Evolutionary conservation across 352 stramenopile species (phyloP), one percentile per base, ranked within the genome.

Genomic region (Chrysophaeum taylorii): DNA sequence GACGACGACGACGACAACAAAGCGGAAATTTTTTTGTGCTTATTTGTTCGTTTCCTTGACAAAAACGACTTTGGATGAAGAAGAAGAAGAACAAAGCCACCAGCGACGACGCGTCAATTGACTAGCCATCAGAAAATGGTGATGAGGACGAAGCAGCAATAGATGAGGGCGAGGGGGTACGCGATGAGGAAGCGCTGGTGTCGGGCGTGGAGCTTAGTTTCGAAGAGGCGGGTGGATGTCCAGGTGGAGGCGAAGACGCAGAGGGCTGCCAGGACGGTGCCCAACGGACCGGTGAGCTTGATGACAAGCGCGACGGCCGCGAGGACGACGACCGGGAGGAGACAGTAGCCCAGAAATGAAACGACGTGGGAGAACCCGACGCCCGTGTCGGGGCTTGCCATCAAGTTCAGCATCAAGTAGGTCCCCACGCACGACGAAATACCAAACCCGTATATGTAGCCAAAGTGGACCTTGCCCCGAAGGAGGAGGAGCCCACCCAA

Each of bases 371-470:
- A 96, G 66, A 97, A 86, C 71, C 90, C 89, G 70, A 98, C 92
- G 9, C 78, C 71, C 27, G 82, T 76, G n/a, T n/a, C 21, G 16
- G 72, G 74, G 0, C 83, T 86, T 31, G 83, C 76, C 68, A 98
- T 85, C 29, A 99, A 78, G 82, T 98, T 98, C 72, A 98, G 85
- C 38, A 99, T 83, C 39, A 96, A 68, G 61, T 94, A 96, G 84
- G 98, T 92, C 71, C 89, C 89, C 25, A 97, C 61, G 76, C 91
- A 98, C 53, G 93, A 96, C 70, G 96, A 88, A n/a, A 97, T 76
- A 33, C 93, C 92, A 78, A 98, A 99, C 52, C 92, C 92, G 80
- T 98, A 99, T 70, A 98, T 97, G 79, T 98, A 98, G 39, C 94
- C 93, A 76, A 98, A 98, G 71, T 98, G 92, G 64, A 97, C 80